Base-by-base conservation (phyloP, 495 filamentous ascomycete genomes). In the Penicillium turbatum region DNA sequence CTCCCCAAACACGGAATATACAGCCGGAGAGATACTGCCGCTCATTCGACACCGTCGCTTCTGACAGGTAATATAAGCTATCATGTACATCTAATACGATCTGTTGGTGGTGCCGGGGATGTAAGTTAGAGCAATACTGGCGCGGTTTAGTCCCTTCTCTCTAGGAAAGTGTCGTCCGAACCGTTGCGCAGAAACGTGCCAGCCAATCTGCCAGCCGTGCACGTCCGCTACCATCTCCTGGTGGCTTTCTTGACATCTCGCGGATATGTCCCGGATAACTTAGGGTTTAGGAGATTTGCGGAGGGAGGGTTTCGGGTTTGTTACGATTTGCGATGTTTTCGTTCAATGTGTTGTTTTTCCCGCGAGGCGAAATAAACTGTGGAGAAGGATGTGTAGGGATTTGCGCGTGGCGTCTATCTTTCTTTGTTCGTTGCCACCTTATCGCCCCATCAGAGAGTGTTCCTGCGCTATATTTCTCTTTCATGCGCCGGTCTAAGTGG, bases 151-250 rank as follows among this genome's bases (percentile, higher is more conserved):
- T 48, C 35, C 24, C 32, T 17, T 52, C 40, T 62, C 54, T 41
- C 49, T 52, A 26, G 6, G 13, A 5, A 11, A 44, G 31, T 59
- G 21, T 54, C 49, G 48, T 57, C 48, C 54, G 41, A 41, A 59
- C 60, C 57, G 60, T 63, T 59, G 40, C 19, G 50, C 37, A 48
- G 60, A 54, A 59, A 58, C 51, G 21, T 54, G 54, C 19, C 15
- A 45, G 40, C 53, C 56, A 62, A 59, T 59, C 29, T 16, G 13
- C 37, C 10, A 16, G n/a, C 34, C 43, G 21, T 35, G 29, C 31
- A 17, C 21, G 21, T 43, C 42, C 12, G 32, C 10, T 4, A 35
- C 36, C 24, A 32, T 44, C 44, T 36, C 38, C 31, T 56, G 27
- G 40, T 35, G 60, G 48, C 13, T 46, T 40, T 48, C 37, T 57